A percentile compares a stretch with the other conserved stretches of the same genome.
phyloP scores from a whole-genome alignment of 805 yeast genomes.

The Kodamaea fukazawae region DNA sequence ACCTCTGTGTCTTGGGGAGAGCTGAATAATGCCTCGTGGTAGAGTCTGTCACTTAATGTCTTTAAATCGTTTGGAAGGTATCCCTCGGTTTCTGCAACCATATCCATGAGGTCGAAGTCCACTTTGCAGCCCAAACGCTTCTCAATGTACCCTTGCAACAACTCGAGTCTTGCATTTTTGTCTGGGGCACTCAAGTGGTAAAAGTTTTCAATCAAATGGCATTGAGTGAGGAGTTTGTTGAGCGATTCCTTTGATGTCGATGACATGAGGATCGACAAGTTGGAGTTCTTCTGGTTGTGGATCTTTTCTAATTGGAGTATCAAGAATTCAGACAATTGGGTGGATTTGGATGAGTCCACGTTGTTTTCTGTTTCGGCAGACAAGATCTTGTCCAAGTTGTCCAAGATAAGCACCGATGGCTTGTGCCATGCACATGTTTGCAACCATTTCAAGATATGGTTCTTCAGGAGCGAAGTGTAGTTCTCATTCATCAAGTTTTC shows the following conservation, averaged over 20 bases:
- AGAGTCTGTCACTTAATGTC: constrained; percentile 66
- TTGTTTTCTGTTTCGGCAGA: constrained; percentile 61
- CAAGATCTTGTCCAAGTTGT: constrained; percentile 71
- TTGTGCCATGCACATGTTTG: constrained; percentile 67
- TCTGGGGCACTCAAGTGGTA: constrained; percentile 66
- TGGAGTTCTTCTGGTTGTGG: constrained; percentile 40
- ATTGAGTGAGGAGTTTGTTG: constrained; percentile 58
- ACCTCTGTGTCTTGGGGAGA: constrained; percentile 6
- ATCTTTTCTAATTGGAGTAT: constrained; percentile 43
- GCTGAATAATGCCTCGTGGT: constrained; percentile 45
- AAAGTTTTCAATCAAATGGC: constrained; percentile 67
- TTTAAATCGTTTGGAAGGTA: constrained; percentile 81
- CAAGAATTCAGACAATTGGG: constrained; percentile 64
- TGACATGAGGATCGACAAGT: constrained; percentile 59
- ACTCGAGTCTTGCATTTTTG: constrained; percentile 52
- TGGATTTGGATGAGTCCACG: constrained; percentile 54
- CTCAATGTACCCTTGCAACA: constrained; percentile 41
- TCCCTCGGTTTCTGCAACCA: constrained; percentile 76
- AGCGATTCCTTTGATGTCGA: constrained; percentile 63
- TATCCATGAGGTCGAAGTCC: constrained; percentile 41
- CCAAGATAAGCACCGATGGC: constrained; percentile 73
- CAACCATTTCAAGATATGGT: constrained; percentile 41
- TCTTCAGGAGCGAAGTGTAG: constrained; percentile 43
- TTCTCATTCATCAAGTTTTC: constrained; percentile 56
- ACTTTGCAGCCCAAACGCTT: constrained; percentile 31